Conservation (phyloP, 352 stramenopile species). For the Globisporangium sylvaticum region DNA sequence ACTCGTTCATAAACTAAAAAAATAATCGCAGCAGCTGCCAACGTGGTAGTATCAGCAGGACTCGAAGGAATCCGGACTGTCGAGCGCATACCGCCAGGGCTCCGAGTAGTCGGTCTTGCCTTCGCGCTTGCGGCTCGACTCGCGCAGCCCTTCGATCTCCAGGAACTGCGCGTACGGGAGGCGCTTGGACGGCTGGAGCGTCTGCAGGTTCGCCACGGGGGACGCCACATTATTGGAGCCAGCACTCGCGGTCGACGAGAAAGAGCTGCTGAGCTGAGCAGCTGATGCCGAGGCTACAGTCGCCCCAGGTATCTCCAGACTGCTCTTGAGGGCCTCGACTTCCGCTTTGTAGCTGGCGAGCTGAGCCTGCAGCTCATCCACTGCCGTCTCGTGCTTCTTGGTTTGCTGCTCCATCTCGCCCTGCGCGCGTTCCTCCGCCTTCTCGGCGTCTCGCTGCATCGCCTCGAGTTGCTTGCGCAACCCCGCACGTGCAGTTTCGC, state of each 20-base stretch:
- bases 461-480: slow-evolving; percentile 19
- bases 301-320: no score
- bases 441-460: slow-evolving; percentile 16
- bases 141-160: slow-evolving; percentile 76
- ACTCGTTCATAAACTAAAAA: background rate
- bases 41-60: background rate
- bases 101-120: slow-evolving; percentile 41
- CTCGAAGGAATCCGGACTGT: slow-evolving; percentile 3
- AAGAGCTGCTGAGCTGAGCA: slow-evolving; percentile 7
- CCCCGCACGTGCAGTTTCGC: slow-evolving; percentile 15
- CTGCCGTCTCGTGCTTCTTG: slow-evolving; percentile 8
- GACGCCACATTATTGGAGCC: background rate
- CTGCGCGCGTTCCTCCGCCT: slow-evolving; percentile 11
- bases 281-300: background rate
- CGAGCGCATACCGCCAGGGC: slow-evolving; percentile 19
- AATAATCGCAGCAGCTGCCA: background rate
- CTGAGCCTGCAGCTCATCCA: slow-evolving; percentile 14
- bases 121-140: slow-evolving; percentile 51
- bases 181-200: slow-evolving; percentile 46
- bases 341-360: slow-evolving; percentile 8
- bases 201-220: slow-evolving; percentile 7
- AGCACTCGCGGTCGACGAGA: slow-evolving; percentile 1
- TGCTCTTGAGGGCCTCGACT: background rate
- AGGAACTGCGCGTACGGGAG: slow-evolving; percentile 77
- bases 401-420: slow-evolving; percentile 11